Evolutionary conservation across 2,329 filamentous ascomycete genomes (phyloP), one percentile per base, ranked within the genome.

Genomic region (Venturiaceae sp.): DNA sequence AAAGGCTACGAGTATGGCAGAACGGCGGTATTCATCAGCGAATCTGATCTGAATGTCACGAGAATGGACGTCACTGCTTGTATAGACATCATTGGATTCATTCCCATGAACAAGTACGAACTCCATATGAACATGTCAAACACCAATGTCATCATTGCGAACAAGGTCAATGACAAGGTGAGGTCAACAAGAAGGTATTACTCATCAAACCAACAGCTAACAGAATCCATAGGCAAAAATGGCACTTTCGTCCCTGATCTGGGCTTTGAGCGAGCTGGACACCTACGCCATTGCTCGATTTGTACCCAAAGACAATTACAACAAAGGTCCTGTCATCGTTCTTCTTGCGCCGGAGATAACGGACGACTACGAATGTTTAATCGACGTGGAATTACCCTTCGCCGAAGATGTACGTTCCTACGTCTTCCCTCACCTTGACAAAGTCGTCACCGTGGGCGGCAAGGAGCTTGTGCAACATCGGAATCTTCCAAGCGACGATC

Each of bases 1-100:
- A 95, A 91, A 69, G 94, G 94, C 0, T 99, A 92, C 67, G 86
- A 90, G 67, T 99, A 99, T 69, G 94, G 94, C 50, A 83, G 91
- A 59, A 96, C 92, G 0, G 90, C 89, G 2, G 92, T 99, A 1
- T 86, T 88, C 64, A 96, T 99, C 64, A 89, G 84, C 63, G 86
- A 92, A 64, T 87, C 87, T 0, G 92, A 99, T 66, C 82, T 87
- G 69, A 90, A 92, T 64, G 84, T 96, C 59, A 95, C 90, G n/a
- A 91, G 88, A 63, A 79, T 96, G 34, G 86, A 95, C 66, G 94
- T 90, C 0, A 72, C 75, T 9, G 85, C 87, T 60, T 80, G 81
- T 7, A 84, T 97, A 59, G 86, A 90, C 3, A 86, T 99, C 44
- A 76, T 99, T 55, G 94, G 94, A 0, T 99, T 99, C 66, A 82